These are phyloP conservation scores for Penicillium sp. DNA, from an alignment of 2,329 filamentous ascomycete species.

Conservation along the genomic window DNA sequence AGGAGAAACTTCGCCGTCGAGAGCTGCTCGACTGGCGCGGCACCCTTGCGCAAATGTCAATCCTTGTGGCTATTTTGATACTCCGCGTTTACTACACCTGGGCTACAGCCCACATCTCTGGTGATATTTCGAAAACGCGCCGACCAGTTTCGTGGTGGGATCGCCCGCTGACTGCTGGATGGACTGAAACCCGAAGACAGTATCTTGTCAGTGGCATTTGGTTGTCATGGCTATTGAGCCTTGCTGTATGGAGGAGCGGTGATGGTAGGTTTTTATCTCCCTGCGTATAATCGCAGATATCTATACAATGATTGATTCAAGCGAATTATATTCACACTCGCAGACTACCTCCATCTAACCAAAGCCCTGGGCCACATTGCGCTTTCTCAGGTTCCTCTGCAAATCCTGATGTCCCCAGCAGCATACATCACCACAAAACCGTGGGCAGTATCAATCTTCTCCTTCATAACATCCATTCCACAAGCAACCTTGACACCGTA, in stretches of 20 bases:
- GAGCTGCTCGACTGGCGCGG: slow-evolving; percentile 53
- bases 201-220: slow-evolving; percentile 47
- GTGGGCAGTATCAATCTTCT: slow-evolving; percentile 45
- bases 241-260: slow-evolving; percentile 49
- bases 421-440: slow-evolving; percentile 42
- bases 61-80: slow-evolving; percentile 44
- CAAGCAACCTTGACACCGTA: slow-evolving; percentile 53
- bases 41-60: slow-evolving; percentile 52
- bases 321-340: neutral
- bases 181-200: slow-evolving; percentile 48
- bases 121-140: slow-evolving; percentile 3
- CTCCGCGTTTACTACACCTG: slow-evolving; percentile 30
- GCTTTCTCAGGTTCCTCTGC: slow-evolving; percentile 56
- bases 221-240: slow-evolving; percentile 49
- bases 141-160: slow-evolving; percentile 41
- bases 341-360: slow-evolving; percentile 60
- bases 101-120: slow-evolving; percentile 1
- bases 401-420: slow-evolving; percentile 50
- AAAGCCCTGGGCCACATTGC: slow-evolving; percentile 57
- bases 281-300: neutral
- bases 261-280: slow-evolving; percentile 43
- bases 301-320: neutral
- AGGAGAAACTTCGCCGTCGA: slow-evolving; percentile 49
- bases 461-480: slow-evolving; percentile 49
- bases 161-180: slow-evolving; percentile 40